phyloP scores from a whole-genome alignment of 352 stramenopile genomes.

The Phytopythium cucurbitacearum region DNA sequence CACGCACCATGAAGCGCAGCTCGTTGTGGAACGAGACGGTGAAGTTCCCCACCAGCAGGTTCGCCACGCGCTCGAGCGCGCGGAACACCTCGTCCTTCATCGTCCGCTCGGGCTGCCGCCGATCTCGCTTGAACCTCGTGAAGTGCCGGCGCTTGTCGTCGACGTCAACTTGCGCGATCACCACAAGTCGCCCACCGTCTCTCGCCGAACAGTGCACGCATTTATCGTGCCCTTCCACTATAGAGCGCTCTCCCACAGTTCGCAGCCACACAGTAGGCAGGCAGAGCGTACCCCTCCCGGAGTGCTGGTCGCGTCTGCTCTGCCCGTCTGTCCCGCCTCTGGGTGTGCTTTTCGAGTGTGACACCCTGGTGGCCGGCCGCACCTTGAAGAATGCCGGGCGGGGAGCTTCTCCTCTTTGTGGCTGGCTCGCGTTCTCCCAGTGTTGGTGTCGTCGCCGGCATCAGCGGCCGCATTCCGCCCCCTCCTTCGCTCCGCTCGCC shows the following conservation, averaged over 20 bases:
- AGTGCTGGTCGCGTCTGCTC: no score
- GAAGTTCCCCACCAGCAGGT: slow-evolving; percentile 81
- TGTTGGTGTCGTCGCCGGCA: no score
- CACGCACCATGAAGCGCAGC: slow-evolving; percentile 76
- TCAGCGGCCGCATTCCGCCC: no score
- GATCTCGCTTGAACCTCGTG: slow-evolving; percentile 1
- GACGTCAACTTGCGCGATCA: no score
- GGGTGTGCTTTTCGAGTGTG: background rate
- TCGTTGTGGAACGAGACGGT: slow-evolving; percentile 83
- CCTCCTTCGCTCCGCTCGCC: background rate
- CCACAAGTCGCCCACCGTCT: no score
- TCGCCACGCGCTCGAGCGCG: slow-evolving; percentile 55
- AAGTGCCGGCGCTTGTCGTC: background rate
- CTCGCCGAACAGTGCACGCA: no score
- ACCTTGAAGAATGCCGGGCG: slow-evolving; percentile 7
- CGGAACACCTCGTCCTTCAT: slow-evolving; percentile 70
- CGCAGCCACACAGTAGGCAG: no score
- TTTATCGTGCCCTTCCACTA: no score
- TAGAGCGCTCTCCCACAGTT: no score
- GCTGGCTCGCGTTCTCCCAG: no score
- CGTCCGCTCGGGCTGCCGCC: background rate
- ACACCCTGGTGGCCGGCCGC: background rate
- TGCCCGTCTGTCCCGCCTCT: background rate
- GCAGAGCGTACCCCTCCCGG: no score
- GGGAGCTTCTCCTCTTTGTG: no score